Conservation (phyloP, 2,329 filamentous ascomycete species). For the Aspergillus transmontanensis region DNA sequence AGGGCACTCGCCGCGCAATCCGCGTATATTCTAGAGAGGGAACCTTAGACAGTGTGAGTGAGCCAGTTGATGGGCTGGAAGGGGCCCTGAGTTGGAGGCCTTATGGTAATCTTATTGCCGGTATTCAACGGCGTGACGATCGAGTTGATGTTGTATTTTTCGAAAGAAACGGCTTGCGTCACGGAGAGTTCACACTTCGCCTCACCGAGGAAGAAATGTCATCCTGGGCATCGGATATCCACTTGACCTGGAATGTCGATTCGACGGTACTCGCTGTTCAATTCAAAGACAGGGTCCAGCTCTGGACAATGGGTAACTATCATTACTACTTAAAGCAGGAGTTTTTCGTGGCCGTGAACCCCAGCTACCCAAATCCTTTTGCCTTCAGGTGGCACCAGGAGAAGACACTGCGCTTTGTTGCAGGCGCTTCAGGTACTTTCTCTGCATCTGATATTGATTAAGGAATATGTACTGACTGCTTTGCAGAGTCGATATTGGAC, state of each 20-base stretch:
- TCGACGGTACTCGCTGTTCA: constrained; percentile 87
- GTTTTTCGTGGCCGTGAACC: constrained; percentile 52
- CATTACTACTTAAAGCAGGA: constrained; percentile 98
- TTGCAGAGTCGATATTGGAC: constrained; percentile 54
- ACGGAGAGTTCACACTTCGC: constrained; percentile 87
- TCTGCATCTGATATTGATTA: constrained; percentile 12
- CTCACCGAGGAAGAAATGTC: constrained; percentile 61
- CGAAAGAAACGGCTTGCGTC: constrained; percentile 94
- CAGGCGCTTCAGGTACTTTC: constrained; percentile 52
- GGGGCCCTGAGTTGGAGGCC: constrained; percentile 87
- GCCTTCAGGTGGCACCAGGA: constrained; percentile 77
- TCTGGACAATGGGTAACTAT: constrained; percentile 98
- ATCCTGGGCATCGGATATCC: constrained; percentile 60
- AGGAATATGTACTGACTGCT: constrained; percentile 2
- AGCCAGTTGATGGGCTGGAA: constrained; percentile 92
- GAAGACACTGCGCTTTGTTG: constrained; percentile 69
- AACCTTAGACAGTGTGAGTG: constrained; percentile 86
- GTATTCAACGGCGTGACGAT: constrained; percentile 71
- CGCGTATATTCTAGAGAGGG: constrained; percentile 91
- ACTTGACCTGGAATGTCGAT: constrained; percentile 84
- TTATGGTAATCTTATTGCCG: constrained; percentile 85
- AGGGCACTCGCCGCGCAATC: constrained; percentile 72
- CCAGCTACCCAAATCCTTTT: constrained; percentile 25
- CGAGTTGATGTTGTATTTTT: constrained; percentile 89
- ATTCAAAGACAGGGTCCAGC: constrained; percentile 73